Conservation (phyloP, 495 filamentous ascomycete genomes). For the Penicillium argentinense region DNA sequence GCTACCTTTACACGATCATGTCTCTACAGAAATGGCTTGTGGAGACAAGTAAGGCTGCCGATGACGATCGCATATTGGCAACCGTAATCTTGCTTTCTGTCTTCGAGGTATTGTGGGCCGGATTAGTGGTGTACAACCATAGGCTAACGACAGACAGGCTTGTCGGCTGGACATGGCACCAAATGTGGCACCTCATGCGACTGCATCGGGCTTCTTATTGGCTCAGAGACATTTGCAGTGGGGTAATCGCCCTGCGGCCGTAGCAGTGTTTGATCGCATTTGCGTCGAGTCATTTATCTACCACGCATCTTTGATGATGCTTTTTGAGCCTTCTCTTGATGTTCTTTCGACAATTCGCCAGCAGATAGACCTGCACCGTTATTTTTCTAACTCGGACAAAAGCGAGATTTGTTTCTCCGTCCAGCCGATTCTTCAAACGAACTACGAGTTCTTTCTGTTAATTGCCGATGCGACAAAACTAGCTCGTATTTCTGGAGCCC, state of each 20-base stretch:
- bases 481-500: conserved; percentile 1
- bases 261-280: conserved; percentile 15
- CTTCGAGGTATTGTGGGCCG: conserved; percentile 9
- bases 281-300: conserved; percentile 18
- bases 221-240: conserved; percentile 1
- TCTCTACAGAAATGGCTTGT: background rate
- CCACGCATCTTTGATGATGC: conserved; percentile 17
- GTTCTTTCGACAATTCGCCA: background rate
- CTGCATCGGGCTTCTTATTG: conserved; percentile 6
- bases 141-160: background rate
- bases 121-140: background rate
- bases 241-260: conserved; percentile 1
- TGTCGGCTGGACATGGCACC: conserved; percentile 6
- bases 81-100: conserved; percentile 11
- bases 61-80: conserved; percentile 11
- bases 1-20: conserved; percentile 9
- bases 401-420: background rate
- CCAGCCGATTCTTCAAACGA: conserved; percentile 13
- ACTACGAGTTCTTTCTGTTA: conserved; percentile 13
- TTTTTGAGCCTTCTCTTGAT: conserved; percentile 16
- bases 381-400: background rate
- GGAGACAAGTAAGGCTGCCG: background rate
- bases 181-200: conserved; percentile 7
- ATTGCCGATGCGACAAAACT: conserved; percentile 15
- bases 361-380: background rate